Evolutionary conservation across 139 green algal genomes (phyloP).

Genomic region (Spirogloea muscicola): DNA sequence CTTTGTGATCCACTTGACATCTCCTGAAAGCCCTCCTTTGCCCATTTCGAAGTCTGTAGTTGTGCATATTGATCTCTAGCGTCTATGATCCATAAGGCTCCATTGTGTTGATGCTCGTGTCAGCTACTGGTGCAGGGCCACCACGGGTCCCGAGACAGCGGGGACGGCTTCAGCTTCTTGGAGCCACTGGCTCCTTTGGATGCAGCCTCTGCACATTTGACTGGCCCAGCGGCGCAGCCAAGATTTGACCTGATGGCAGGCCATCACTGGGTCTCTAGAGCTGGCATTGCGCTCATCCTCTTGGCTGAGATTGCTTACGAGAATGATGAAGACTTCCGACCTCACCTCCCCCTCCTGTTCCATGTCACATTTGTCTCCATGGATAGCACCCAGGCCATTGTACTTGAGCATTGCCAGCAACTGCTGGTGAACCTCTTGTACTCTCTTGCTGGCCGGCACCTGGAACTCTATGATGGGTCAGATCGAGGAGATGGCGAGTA

Average conservation of each 20-base stretch:
- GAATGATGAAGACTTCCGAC: conserved; percentile 78
- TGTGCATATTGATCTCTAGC: too few species aligned
- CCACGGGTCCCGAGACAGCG: too few species aligned
- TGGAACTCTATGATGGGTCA: conserved; percentile 48
- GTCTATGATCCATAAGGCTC: too few species aligned
- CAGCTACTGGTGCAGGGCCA: too few species aligned
- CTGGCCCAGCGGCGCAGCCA: too few species aligned
- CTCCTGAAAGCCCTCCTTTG: too few species aligned
- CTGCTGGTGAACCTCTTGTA: conserved; percentile 80
- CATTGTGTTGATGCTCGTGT: too few species aligned
- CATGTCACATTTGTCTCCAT: conserved; percentile 58
- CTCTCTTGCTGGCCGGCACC: conserved; percentile 54
- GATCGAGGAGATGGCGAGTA: conserved; percentile 41
- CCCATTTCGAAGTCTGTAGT: too few species aligned
- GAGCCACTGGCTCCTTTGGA: too few species aligned
- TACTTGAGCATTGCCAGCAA: conserved; percentile 57
- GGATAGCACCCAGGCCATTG: conserved; percentile 48
- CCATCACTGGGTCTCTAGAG: conserved; percentile 53
- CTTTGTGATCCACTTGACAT: too few species aligned
- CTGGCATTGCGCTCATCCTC: conserved; percentile 85
- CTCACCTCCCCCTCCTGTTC: conserved; percentile 75
- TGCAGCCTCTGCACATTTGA: too few species aligned
- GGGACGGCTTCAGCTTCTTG: too few species aligned
- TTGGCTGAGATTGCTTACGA: conserved; percentile 83
- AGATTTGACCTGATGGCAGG: conserved; percentile 7